phyloP scores from a whole-genome alignment of 2,329 filamentous ascomycete species.

The Calonectria multiphialidica region DNA sequence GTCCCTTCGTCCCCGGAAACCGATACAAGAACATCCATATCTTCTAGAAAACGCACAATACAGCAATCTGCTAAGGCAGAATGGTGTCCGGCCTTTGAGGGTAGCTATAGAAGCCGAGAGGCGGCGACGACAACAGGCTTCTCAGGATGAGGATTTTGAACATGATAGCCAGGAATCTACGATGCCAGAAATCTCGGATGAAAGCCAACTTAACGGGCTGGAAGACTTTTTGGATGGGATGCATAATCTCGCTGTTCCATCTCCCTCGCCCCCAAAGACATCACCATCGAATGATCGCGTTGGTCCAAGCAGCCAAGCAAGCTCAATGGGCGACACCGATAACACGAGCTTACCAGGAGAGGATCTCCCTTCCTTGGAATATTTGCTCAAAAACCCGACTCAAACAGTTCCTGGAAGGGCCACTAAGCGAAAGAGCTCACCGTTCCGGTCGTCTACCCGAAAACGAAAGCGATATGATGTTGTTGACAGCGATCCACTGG shows the following conservation, averaged over 20 bases:
- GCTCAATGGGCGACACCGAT: constrained; percentile 51
- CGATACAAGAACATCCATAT: constrained; percentile 72
- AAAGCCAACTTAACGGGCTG: constrained; percentile 48
- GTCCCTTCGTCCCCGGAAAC: constrained; percentile 69
- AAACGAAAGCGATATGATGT: constrained; percentile 48
- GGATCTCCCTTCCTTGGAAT: constrained; percentile 53
- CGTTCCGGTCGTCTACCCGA: constrained; percentile 42
- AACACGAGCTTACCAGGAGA: constrained; percentile 52
- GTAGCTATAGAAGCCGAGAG: constrained; percentile 50
- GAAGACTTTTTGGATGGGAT: constrained; percentile 32
- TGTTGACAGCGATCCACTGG: constrained; percentile 48
- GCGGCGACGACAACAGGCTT: constrained; percentile 54
- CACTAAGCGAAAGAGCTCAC: constrained; percentile 39
- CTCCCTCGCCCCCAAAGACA: constrained; percentile 46
- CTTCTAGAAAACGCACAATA: constrained; percentile 68
- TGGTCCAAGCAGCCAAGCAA: constrained; percentile 49
- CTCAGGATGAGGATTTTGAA: constrained; percentile 64
- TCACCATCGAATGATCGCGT: constrained; percentile 40
- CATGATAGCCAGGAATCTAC: constrained; percentile 62
- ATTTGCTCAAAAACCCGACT: constrained; percentile 44
- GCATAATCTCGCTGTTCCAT: constrained; percentile 38
- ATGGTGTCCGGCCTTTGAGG: constrained; percentile 66
- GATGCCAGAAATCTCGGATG: constrained; percentile 47
- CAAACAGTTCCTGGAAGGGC: constrained; percentile 26
- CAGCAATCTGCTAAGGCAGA: constrained; percentile 63